Conservation (phyloP, 352 stramenopile species). For the Pythium dissotocum region DNA sequence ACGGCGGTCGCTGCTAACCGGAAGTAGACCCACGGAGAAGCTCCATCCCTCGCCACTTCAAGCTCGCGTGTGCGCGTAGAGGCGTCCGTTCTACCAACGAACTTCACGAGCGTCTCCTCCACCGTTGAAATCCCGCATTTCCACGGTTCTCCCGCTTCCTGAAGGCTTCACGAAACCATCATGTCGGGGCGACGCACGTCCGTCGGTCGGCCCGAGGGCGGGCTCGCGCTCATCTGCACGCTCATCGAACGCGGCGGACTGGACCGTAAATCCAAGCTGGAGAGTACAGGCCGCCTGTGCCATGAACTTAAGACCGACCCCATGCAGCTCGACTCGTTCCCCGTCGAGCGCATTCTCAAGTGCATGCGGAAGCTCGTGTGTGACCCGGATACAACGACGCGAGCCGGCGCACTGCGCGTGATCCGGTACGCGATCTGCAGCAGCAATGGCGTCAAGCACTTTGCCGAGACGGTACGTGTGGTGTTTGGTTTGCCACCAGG, state of each 20-base stretch:
- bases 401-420: slow-evolving; percentile 71
- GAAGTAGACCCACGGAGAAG: background rate
- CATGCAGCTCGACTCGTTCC: slow-evolving; percentile 79
- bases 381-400: slow-evolving; percentile 79
- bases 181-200: slow-evolving; percentile 42
- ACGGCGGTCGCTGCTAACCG: background rate
- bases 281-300: slow-evolving; percentile 80
- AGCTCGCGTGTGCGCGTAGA: background rate
- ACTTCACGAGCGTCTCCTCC: background rate
- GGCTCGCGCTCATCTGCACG: slow-evolving; percentile 76
- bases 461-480: slow-evolving; percentile 54
- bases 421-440: slow-evolving; percentile 86
- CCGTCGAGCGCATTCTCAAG: slow-evolving; percentile 79
- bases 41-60: background rate
- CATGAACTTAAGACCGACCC: slow-evolving; percentile 88
- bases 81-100: background rate
- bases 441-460: slow-evolving; percentile 63
- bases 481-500: too few relatives aligned
- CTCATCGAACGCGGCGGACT: slow-evolving; percentile 82
- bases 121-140: background rate
- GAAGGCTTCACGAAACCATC: background rate
- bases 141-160: background rate
- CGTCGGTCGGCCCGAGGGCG: slow-evolving; percentile 43
- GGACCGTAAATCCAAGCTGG: slow-evolving; percentile 87
- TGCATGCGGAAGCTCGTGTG: slow-evolving; percentile 74